Base-by-base conservation (phyloP, 2,329 filamentous ascomycete genomes). In the Nothophoma quercina region DNA sequence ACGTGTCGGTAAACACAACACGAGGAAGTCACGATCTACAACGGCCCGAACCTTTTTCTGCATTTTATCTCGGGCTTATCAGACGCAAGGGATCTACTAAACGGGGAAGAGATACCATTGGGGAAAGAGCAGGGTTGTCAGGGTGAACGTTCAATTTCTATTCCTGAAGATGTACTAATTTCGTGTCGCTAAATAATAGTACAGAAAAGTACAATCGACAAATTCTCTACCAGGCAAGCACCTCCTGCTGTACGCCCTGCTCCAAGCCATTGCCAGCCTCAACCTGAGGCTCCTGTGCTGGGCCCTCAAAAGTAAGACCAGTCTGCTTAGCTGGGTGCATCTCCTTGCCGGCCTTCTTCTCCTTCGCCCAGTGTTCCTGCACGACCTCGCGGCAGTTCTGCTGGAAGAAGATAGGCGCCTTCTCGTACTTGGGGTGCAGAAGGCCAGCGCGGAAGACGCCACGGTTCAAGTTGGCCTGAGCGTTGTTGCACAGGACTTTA, bases 361-460 rank as follows among this genome's bases (percentile, higher is more conserved):
- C 64, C 33, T 34, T 41, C 46, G 51, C 45, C 33, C 49, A 60
- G 25, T 65, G 62, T 51, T 58, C 54, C 9, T 66, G 74, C 9
- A 85, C 68, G 7, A 74, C 65, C 23, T 81, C 75, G 1, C 82
- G 77, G 7, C 81, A 76, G 8, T 70, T 70, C 25, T 75, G 74
- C 72, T 85, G 82, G 73, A 85, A 83, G 68, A 79, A 83, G 0
- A 85, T 70, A 0, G 83, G 81, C 44, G 59, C 82, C 67, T 85
- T 81, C 66, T 88, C 85, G 63, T 81, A 79, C 42, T 76, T 75
- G 0, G 85, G 84, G 63, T 88, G 85, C 69, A 87, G 72, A 63
- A 84, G 78, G 23, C 85, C 85, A 56, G 83, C 86, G 60, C 83
- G 74, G 53, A 86, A 87, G 28, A 86, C 78, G 7, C 83, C 83